Conservation (phyloP, 2,329 filamentous ascomycete genomes). For the Colletotrichum sp. region DNA sequence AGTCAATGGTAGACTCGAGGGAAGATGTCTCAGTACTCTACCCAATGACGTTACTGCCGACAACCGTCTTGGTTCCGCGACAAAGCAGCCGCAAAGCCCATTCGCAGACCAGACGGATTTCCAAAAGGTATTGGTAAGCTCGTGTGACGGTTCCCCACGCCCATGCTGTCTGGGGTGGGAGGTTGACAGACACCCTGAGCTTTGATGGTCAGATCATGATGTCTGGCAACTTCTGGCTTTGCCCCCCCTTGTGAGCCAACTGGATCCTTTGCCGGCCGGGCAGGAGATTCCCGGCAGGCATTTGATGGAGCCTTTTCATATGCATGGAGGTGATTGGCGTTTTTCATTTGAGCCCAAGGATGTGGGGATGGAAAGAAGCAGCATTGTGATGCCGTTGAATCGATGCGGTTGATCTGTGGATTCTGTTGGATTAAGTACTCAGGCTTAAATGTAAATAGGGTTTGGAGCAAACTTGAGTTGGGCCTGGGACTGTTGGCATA, state of each 20-base stretch:
- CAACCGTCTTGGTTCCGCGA: background rate
- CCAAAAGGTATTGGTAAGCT: background rate
- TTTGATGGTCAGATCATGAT: background rate
- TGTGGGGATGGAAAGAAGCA: background rate
- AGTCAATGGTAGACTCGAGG: background rate
- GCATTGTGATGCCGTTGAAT: background rate
- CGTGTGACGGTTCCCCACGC: background rate
- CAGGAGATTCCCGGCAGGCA: background rate
- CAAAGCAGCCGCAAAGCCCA: background rate
- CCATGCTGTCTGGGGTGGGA: background rate
- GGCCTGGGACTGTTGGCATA: background rate
- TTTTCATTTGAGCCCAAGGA: background rate
- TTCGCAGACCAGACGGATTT: background rate
- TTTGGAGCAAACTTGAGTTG: background rate
- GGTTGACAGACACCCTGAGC: background rate
- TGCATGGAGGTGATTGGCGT: background rate
- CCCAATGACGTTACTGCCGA: background rate
- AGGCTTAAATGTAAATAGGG: background rate
- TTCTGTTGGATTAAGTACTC: background rate
- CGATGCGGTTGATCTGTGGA: background rate
- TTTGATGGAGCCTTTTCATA: background rate
- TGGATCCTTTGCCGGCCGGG: background rate
- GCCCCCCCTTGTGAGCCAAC: background rate
- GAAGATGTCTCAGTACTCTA: background rate
- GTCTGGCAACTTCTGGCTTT: background rate